These are phyloP conservation scores for Tillandsia fasciculata DNA, from an alignment of 176 grass and related monocot genomes.

Conservation along the genomic window DNA sequence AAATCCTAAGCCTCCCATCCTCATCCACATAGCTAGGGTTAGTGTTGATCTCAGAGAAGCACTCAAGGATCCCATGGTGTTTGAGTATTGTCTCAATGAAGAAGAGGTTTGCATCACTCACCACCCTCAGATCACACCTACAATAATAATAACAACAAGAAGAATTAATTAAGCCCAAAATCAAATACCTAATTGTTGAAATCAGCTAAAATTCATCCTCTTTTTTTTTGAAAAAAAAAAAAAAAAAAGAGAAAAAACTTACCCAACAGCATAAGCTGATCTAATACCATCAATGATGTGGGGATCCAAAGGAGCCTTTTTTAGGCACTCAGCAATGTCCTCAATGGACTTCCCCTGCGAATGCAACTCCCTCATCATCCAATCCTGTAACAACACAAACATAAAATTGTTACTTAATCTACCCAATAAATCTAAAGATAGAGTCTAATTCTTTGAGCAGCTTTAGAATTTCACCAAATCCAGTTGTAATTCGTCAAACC, in stretches of 20 bases:
- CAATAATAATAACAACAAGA: not conserved
- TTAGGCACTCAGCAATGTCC: slow-evolving; percentile 40
- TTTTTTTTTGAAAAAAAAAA: not conserved
- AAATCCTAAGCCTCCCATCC: slow-evolving; percentile 51
- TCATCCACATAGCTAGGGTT: slow-evolving; percentile 56
- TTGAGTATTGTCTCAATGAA: slow-evolving; percentile 76
- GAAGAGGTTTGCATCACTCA: slow-evolving; percentile 87
- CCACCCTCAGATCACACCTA: slow-evolving; percentile 62
- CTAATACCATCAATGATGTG: slow-evolving; percentile 36
- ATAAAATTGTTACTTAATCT: not conserved
- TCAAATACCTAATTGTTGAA: too few species aligned
- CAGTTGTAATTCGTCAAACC: not conserved
- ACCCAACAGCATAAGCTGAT: slow-evolving; percentile 41
- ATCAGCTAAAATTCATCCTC: too few species aligned
- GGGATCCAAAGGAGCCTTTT: slow-evolving; percentile 35
- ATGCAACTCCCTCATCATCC: slow-evolving; percentile 57
- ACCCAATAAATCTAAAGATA: not conserved
- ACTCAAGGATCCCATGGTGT: slow-evolving; percentile 58
- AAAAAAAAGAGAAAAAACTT: not conserved
- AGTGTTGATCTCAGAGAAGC: slow-evolving; percentile 80
- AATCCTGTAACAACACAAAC: slow-evolving; percentile 29
- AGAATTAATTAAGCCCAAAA: not conserved
- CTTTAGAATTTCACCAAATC: not conserved
- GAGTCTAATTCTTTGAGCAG: not conserved
- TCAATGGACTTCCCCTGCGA: slow-evolving; percentile 24